These are phyloP conservation scores for Oryza meyeriana DNA, from an alignment of 176 grass and related monocot genomes.

Conservation along the genomic window DNA sequence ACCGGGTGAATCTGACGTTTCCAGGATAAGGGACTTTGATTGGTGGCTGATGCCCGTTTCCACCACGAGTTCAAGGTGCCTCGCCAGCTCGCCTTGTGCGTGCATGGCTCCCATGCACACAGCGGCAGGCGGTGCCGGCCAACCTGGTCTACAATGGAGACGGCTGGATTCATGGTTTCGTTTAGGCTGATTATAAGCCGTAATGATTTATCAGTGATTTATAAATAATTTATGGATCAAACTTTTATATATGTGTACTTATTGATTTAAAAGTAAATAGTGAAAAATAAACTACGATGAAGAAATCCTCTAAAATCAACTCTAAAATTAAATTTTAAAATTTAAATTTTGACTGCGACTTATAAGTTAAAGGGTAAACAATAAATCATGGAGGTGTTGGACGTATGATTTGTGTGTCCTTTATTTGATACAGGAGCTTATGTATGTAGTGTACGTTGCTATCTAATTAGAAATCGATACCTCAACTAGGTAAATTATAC, in stretches of 20 bases:
- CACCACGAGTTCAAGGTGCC: neutral
- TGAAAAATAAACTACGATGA: too few relatives aligned
- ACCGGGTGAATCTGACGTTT: neutral
- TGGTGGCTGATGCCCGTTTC: neutral
- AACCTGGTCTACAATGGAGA: neutral
- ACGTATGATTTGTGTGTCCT: neutral
- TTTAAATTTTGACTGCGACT: too few relatives aligned
- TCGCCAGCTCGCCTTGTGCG: neutral
- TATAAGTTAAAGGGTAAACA: too few relatives aligned
- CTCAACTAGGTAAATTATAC: neutral
- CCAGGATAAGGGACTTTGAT: neutral
- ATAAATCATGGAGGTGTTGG: too few relatives aligned
- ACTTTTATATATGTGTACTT: too few relatives aligned
- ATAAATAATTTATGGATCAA: neutral
- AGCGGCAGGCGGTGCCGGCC: neutral
- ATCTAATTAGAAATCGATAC: too few relatives aligned
- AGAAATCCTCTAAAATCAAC: too few relatives aligned
- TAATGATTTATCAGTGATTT: too few relatives aligned
- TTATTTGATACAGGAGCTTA: neutral
- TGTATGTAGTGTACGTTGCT: neutral
- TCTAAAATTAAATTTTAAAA: too few relatives aligned
- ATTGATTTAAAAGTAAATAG: too few relatives aligned
- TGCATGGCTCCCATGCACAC: neutral
- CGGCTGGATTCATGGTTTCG: neutral
- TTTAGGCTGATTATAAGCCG: too few relatives aligned